These are phyloP conservation scores for Acanthamoeba culbertsoni DNA, from an alignment of 208 protist species.

Conservation along the genomic window DNA sequence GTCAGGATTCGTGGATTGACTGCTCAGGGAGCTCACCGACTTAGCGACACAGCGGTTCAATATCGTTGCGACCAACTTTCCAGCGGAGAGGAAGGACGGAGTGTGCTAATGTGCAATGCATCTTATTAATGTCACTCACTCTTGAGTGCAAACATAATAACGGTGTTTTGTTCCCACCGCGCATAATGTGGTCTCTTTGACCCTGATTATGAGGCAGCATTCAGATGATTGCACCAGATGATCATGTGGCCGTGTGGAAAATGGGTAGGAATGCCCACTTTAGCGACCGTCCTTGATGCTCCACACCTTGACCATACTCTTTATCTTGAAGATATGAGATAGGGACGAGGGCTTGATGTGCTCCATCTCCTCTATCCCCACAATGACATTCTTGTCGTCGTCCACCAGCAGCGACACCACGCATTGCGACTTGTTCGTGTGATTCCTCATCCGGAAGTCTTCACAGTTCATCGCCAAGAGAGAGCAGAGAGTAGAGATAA, in stretches of 20 bases:
- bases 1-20: constrained; percentile 84
- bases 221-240: no score
- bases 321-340: constrained; percentile 1
- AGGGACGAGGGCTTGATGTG: constrained; percentile 7
- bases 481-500: no score
- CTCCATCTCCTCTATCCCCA: constrained; percentile 21
- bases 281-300: neutral
- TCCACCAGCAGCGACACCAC: constrained; percentile 12
- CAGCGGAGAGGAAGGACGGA: constrained; percentile 90
- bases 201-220: no score
- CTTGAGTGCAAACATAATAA: no score
- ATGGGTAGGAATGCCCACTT: no score
- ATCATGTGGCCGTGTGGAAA: no score
- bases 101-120: no score
- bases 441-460: neutral
- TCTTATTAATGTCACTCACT: no score
- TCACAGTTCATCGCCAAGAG: neutral
- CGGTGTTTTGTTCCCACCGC: no score
- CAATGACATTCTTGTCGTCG: constrained; percentile 8
- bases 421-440: constrained; percentile 43
- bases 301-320: constrained; percentile 32
- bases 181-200: no score
- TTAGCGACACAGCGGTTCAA: constrained; percentile 85
- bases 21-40: constrained; percentile 90
- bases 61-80: constrained; percentile 45